phyloP scores from a whole-genome alignment of 2,329 filamentous ascomycete genomes.

The Diaporthe helianthi region DNA sequence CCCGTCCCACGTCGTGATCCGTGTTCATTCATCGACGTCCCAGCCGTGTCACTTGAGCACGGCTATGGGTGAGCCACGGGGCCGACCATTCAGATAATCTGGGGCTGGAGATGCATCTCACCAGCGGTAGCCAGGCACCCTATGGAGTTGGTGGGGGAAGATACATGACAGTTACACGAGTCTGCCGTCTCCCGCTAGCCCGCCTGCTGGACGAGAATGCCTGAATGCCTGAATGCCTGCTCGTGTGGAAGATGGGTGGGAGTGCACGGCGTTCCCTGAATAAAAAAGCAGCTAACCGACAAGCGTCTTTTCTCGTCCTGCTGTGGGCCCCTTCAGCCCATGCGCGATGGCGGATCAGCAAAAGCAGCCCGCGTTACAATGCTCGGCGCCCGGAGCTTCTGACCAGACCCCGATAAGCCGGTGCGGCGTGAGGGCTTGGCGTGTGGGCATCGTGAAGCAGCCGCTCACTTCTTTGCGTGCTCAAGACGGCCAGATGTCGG shows the following conservation, averaged over 20 bases:
- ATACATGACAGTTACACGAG: constrained; percentile 30
- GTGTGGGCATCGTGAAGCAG: neutral
- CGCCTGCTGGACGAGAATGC: constrained; percentile 34
- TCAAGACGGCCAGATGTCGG: neutral
- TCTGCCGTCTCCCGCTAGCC: constrained; percentile 31
- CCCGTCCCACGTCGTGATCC: constrained; percentile 22
- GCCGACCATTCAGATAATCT: neutral
- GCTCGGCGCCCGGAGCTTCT: constrained; percentile 1
- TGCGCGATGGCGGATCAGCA: constrained; percentile 15
- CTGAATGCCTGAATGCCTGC: constrained; percentile 31
- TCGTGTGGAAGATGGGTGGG: constrained; percentile 20
- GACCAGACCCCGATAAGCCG: constrained; percentile 1
- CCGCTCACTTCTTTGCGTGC: neutral
- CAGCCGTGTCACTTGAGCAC: constrained; percentile 30
- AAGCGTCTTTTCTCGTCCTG: constrained; percentile 24
- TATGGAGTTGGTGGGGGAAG: too few species aligned
- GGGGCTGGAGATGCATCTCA: constrained; percentile 8
- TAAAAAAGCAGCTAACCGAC: constrained; percentile 33
- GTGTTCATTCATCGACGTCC: constrained; percentile 25
- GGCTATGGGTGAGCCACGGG: neutral
- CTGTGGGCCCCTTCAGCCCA: constrained; percentile 23
- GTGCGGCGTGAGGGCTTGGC: neutral
- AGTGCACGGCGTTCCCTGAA: constrained; percentile 21
- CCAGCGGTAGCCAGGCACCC: neutral
- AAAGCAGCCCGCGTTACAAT: neutral